Percentiles rank a stretch among this genome's conserved stretches.
These are phyloP conservation scores for Aspergillus hiratsukae DNA, from an alignment of 2,329 filamentous ascomycete species.

Conservation along the genomic window DNA sequence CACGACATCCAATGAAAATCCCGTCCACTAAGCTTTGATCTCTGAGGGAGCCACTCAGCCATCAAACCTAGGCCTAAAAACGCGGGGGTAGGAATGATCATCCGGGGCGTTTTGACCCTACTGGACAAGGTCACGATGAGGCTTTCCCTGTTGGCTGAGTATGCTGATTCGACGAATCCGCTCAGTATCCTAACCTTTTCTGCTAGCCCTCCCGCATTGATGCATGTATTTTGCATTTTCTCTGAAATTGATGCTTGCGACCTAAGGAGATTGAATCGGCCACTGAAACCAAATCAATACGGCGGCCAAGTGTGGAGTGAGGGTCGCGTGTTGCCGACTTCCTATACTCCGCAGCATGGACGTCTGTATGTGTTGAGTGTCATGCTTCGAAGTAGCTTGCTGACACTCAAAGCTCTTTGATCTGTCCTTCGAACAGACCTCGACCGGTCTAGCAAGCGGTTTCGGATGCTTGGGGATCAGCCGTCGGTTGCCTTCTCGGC, in stretches of 20 bases:
- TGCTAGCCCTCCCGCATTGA: neutral
- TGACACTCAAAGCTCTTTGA: neutral
- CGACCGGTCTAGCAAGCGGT: neutral
- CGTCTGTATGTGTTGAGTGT: neutral
- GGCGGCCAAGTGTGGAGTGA: neutral
- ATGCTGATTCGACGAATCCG: neutral
- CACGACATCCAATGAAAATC: constrained; percentile 11
- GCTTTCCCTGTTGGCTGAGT: neutral
- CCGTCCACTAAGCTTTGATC: constrained; percentile 3
- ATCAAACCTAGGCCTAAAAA: neutral
- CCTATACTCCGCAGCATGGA: neutral
- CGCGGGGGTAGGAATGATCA: constrained; percentile 12
- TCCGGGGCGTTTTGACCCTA: constrained; percentile 1
- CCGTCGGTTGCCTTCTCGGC: neutral
- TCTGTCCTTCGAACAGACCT: neutral
- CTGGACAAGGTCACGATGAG: neutral
- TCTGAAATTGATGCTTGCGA: neutral
- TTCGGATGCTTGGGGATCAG: neutral
- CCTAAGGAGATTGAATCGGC: neutral
- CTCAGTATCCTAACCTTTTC: neutral
- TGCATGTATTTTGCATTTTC: neutral
- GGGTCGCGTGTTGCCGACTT: neutral
- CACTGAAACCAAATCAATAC: neutral
- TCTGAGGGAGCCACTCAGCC: neutral
- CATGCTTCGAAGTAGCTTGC: neutral